Conservation (phyloP, 352 stramenopile genomes). For the Aphanomyces cochlioides region DNA sequence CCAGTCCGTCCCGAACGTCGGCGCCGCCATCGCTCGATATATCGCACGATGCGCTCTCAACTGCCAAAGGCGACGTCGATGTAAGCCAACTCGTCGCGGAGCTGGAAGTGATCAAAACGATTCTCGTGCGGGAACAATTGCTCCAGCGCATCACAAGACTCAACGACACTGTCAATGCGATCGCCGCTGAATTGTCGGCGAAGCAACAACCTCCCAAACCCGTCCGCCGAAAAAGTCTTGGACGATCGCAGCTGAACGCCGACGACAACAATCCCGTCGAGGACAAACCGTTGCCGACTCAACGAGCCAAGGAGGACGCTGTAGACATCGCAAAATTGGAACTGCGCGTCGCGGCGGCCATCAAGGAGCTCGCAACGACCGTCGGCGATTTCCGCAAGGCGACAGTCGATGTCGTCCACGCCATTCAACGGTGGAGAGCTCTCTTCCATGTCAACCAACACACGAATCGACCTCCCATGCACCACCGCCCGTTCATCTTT, state of each 20-base stretch:
- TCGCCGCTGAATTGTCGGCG: background rate
- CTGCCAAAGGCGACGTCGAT: constrained; percentile 4
- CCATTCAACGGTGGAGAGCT: background rate
- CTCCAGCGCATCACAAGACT: constrained; percentile 3
- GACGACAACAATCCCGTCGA: background rate
- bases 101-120: constrained; percentile 20
- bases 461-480: background rate
- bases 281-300: background rate
- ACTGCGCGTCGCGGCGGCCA: background rate
- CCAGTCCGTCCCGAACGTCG: background rate
- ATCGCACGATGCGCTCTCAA: background rate
- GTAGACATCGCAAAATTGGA: background rate
- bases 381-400: background rate
- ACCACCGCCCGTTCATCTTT: background rate
- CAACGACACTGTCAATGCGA: background rate
- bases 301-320: background rate
- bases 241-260: background rate
- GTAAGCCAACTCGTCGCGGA: background rate
- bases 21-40: background rate
- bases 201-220: background rate
- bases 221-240: background rate
- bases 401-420: constrained; percentile 1
- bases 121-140: constrained; percentile 15
- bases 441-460: background rate
- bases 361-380: background rate